Evolutionary conservation across 345 rosid species (phyloP).

Genomic region (Geranium brycei): DNA sequence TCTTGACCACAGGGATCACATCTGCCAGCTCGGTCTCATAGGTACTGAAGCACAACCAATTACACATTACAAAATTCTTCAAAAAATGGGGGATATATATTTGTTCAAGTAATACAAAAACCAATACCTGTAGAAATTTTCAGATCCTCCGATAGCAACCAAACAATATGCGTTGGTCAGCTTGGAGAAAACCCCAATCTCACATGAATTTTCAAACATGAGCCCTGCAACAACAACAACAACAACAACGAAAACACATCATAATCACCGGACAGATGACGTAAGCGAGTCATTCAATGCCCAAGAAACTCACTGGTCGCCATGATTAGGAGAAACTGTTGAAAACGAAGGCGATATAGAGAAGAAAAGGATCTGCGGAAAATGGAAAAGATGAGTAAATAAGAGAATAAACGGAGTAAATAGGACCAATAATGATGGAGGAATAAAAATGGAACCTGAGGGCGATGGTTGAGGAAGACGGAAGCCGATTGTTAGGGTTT

Average conservation of each 20-base stretch:
- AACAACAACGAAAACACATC: background rate
- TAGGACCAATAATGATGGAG: too few species aligned
- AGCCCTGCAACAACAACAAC: slow-evolving; percentile 33
- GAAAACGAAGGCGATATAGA: background rate
- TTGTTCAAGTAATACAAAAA: background rate
- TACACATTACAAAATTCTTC: background rate
- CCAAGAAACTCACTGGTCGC: background rate
- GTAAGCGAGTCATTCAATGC: background rate
- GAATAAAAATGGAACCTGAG: too few species aligned
- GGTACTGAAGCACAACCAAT: slow-evolving; percentile 24
- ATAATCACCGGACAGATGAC: background rate
- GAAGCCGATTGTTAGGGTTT: too few species aligned
- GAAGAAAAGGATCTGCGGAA: background rate
- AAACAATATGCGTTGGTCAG: slow-evolving; percentile 81
- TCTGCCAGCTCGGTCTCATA: slow-evolving; percentile 83
- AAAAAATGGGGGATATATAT: background rate
- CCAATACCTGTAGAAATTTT: slow-evolving; percentile 63
- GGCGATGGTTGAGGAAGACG: too few species aligned
- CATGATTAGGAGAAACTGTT: background rate
- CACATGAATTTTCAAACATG: slow-evolving; percentile 76
- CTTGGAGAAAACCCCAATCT: slow-evolving; percentile 77
- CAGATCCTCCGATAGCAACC: slow-evolving; percentile 84
- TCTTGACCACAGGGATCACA: slow-evolving; percentile 78
- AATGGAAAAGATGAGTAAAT: too few species aligned
- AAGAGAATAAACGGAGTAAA: too few species aligned